Base-by-base conservation (phyloP, 371 early-diverging fungal genomes). In the Vittaforma corneae region DNA sequence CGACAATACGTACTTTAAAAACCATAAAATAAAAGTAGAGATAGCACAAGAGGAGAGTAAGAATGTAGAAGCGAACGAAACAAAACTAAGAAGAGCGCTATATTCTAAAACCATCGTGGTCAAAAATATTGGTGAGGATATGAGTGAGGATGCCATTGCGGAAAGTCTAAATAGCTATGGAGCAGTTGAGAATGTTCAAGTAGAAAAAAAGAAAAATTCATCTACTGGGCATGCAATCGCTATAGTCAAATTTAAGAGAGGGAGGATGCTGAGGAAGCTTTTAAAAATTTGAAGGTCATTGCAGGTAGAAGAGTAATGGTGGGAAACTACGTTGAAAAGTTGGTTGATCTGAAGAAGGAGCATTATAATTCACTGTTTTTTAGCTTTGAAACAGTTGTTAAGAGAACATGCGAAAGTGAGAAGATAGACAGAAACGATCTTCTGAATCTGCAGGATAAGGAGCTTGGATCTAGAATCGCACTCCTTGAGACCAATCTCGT, bases 301-400 rank as follows among this genome's bases (percentile, higher is more conserved):
- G 44, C 54, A 22, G 75, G 75, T 29, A 70, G 51, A 35, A 57
- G 65, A 28, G 47, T 75, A 20, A 65, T 33, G 11, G 52, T 72
- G 16, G 28, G 16, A 0, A 57, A 63, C 30, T 72, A 65, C 60
- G 74, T 32, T 20, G 73, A 77, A 48, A 65, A 26, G 2, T 30
- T 40, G 2, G 22, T 44, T n/a, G 52, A 65, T 24, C 55, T 52
- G 5, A 44, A 38, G 5, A 20, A 30, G 24, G 45, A 50, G 24
- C 56, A 75, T 35, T 79, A 71, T 56, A 77, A 73, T 29, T 45
- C 74, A 11, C 42, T 77, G 1, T 79, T 79, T 62, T 79, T 79
- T 57, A 70, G 72, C 60, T 79, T 79, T 66, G 52, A 75, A 32
- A 53, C 73, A n/a, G 50, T 79, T 24, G 64, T 77, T n/a, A 75